phyloP scores from a whole-genome alignment of 345 rosid genomes.

The Rhodomyrtus tomentosa region DNA sequence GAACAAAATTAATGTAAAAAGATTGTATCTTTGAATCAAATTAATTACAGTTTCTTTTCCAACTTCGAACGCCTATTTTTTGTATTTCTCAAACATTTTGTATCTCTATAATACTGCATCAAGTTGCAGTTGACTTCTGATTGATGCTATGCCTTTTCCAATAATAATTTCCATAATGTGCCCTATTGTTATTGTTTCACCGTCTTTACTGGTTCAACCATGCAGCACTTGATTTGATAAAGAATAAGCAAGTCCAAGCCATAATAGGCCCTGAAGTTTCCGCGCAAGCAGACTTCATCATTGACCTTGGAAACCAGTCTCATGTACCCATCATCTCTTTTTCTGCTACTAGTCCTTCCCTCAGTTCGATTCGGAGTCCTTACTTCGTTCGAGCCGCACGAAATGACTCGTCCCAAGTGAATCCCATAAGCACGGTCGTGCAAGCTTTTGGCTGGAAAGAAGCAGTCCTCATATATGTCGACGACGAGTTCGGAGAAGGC shows the following conservation, averaged over 20 bases:
- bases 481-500: neutral
- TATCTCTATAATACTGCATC: neutral
- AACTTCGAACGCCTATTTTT: neutral
- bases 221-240: neutral
- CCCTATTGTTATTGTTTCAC: neutral
- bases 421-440: neutral
- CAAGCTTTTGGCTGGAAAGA: neutral
- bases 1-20: neutral
- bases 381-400: neutral
- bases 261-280: neutral
- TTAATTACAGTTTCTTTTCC: neutral
- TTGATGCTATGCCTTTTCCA: neutral
- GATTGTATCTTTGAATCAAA: neutral
- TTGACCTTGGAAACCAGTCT: neutral
- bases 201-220: neutral
- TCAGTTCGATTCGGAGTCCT: neutral
- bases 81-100: neutral
- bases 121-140: neutral
- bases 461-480: neutral
- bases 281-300: neutral
- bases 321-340: neutral
- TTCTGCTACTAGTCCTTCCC: neutral
- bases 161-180: neutral
- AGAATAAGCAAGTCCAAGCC: neutral
- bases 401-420: neutral